phyloP scores from a whole-genome alignment of 1,139 yeast species.

The Pichia sp. region DNA sequence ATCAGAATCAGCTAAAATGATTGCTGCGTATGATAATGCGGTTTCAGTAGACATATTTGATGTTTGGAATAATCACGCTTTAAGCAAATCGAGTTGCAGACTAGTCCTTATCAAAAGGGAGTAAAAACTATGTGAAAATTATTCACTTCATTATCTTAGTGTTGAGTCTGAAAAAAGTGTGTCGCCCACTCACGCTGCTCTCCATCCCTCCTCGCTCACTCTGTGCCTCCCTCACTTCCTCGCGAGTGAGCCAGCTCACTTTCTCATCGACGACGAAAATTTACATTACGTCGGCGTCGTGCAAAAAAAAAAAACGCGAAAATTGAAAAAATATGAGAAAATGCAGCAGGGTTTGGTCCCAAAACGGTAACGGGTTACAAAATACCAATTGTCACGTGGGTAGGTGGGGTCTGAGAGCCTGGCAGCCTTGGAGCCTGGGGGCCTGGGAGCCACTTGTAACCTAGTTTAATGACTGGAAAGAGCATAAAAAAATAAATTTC shows the following conservation, averaged over 20 bases:
- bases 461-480: too few species aligned
- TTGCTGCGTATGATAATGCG: conserved; percentile 82
- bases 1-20: conserved; percentile 80
- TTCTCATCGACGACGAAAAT: too few species aligned
- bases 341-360: not conserved
- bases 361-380: conserved; percentile 1
- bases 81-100: conserved; percentile 48
- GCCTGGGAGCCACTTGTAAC: too few species aligned
- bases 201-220: too few species aligned
- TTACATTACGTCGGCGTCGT: too few species aligned
- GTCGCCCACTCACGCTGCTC: not conserved
- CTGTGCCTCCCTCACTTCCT: too few species aligned
- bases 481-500: not conserved
- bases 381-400: conserved; percentile 3
- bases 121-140: too few species aligned
- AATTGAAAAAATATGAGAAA: not conserved
- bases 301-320: conserved; percentile 2
- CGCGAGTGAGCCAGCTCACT: too few species aligned
- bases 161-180: too few species aligned
- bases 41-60: conserved; percentile 54
- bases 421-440: too few species aligned
- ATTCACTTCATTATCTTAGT: too few species aligned
- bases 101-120: conserved; percentile 41
- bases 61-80: conserved; percentile 48
- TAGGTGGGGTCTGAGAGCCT: too few species aligned